A percentile compares a stretch with the other conserved stretches of the same genome.
These are phyloP conservation scores for Sugiyamaella floridensis DNA, from an alignment of 805 yeast genomes.

Conservation along the genomic window DNA sequence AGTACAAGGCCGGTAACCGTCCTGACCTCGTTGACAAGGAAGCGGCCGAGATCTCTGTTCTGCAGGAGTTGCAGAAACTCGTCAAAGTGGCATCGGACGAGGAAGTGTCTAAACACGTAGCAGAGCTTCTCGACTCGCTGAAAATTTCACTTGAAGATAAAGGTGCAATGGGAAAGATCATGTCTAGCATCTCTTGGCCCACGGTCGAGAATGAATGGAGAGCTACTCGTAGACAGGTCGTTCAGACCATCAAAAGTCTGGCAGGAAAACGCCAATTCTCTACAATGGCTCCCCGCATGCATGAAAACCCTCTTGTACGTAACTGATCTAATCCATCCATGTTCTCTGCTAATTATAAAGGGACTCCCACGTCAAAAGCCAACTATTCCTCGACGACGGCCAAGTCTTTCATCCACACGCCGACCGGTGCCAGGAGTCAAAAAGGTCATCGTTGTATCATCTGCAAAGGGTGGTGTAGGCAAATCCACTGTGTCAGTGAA, in stretches of 20 bases:
- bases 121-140: conserved; percentile 15
- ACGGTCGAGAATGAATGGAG: conserved; percentile 27
- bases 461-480: conserved; percentile 80
- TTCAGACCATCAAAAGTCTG: conserved; percentile 19
- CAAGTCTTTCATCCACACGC: conserved; percentile 40
- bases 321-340: background rate
- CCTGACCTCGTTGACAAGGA: conserved; percentile 51
- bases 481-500: conserved; percentile 67
- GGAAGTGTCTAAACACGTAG: conserved; percentile 35
- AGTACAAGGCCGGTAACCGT: conserved; percentile 42
- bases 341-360: conserved; percentile 25
- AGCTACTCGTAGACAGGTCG: conserved; percentile 26
- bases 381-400: conserved; percentile 38
- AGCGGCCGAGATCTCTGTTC: conserved; percentile 37
- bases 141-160: conserved; percentile 14
- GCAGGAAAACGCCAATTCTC: conserved; percentile 22
- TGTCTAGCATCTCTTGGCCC: conserved; percentile 24
- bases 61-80: conserved; percentile 34
- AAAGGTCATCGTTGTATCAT: conserved; percentile 57
- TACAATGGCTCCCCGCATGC: conserved; percentile 25
- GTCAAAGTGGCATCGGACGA: conserved; percentile 46
- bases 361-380: conserved; percentile 35
- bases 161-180: conserved; percentile 17
- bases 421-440: conserved; percentile 54
- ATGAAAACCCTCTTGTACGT: conserved; percentile 52